These are phyloP conservation scores for Plasmodium malariae DNA, from an alignment of 169 alveolate genomes.

Conservation along the genomic window DNA sequence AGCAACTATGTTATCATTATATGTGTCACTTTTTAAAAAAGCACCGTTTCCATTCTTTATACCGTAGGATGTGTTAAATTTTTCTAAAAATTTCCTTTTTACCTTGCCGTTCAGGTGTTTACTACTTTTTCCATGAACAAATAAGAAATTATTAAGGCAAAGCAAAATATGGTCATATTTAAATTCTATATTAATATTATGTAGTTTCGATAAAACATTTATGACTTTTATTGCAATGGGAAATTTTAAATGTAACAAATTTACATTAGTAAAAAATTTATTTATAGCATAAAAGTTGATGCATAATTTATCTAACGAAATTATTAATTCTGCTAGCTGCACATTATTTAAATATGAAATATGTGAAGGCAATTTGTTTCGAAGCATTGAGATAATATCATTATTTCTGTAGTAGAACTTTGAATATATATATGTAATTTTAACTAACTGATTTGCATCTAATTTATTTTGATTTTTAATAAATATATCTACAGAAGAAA, in stretches of 20 bases:
- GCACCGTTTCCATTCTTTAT: not conserved
- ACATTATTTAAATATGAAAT: slow-evolving; percentile 33
- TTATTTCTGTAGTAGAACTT: slow-evolving; percentile 25
- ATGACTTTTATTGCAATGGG: slow-evolving; percentile 62
- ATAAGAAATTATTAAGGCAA: slow-evolving; percentile 37
- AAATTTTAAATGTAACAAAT: slow-evolving; percentile 39
- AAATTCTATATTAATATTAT: slow-evolving; percentile 30
- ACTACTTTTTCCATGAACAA: slow-evolving; percentile 10
- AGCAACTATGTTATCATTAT: too few relatives aligned
- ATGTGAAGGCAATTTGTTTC: slow-evolving; percentile 20
- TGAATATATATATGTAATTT: slow-evolving; percentile 64
- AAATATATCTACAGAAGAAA: slow-evolving; percentile 45
- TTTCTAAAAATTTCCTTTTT: not conserved
- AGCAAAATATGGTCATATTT: slow-evolving; percentile 47
- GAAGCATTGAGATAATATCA: slow-evolving; percentile 31
- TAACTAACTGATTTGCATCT: slow-evolving; percentile 32
- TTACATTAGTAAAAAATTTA: slow-evolving; percentile 45
- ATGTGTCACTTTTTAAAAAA: not conserved
- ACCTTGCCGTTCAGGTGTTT: slow-evolving; percentile 8
- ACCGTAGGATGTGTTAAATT: not conserved
- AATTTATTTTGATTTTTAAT: slow-evolving; percentile 60
- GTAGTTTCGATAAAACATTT: slow-evolving; percentile 15
- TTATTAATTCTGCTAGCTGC: slow-evolving; percentile 45
- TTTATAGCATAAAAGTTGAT: slow-evolving; percentile 13
- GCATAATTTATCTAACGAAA: slow-evolving; percentile 44